Conservation (phyloP, 2,329 filamentous ascomycete genomes). For the Didymella lethalis region DNA sequence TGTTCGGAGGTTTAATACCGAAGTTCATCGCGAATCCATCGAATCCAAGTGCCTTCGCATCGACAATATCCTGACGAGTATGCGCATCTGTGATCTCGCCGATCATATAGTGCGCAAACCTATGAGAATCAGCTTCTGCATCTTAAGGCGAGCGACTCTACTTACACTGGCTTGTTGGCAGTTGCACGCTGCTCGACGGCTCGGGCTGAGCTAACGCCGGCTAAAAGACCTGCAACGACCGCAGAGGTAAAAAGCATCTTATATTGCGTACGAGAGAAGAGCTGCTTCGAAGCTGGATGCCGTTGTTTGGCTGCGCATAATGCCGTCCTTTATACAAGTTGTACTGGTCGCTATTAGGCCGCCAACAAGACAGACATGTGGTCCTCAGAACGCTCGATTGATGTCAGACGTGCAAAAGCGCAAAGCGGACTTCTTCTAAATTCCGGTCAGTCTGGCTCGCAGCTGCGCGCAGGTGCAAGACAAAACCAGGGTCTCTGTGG, state of each 20-base stretch:
- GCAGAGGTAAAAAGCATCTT: not conserved
- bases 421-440: not conserved
- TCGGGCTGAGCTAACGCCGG: not conserved
- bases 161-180: slow-evolving; percentile 12
- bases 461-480: not conserved
- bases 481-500: not conserved
- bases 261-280: not conserved
- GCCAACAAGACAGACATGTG: not conserved
- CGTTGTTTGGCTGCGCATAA: not conserved
- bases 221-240: slow-evolving; percentile 3
- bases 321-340: not conserved
- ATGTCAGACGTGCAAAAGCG: slow-evolving; percentile 1
- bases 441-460: not conserved
- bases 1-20: slow-evolving; percentile 20
- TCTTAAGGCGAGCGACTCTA: no score
- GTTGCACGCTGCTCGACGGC: slow-evolving; percentile 1
- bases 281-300: not conserved
- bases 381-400: slow-evolving; percentile 12
- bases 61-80: slow-evolving; percentile 37
- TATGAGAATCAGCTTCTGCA: not conserved
- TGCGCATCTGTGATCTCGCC: slow-evolving; percentile 31
- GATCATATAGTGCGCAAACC: slow-evolving; percentile 37
- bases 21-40: slow-evolving; percentile 50
- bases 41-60: slow-evolving; percentile 41
- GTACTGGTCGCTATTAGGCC: not conserved